Evolutionary conservation across 192 early-diverging fungal genomes (phyloP).

Genomic region (Mortierella antarctica): DNA sequence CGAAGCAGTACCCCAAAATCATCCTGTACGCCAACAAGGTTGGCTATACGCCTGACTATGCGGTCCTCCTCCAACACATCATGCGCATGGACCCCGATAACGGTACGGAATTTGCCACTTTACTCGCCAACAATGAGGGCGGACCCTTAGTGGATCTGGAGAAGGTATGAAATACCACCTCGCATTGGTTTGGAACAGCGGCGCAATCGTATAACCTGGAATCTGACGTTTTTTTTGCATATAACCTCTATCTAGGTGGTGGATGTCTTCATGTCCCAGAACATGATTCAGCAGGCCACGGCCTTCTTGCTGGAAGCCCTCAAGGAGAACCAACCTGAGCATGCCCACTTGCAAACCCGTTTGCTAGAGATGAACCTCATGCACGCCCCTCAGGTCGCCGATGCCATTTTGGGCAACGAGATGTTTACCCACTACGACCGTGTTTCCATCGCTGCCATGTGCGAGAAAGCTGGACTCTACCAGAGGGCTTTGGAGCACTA

Average conservation of each 20-base stretch:
- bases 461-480: constrained; percentile 98
- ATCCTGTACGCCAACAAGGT: constrained; percentile 95
- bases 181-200: too few relatives aligned
- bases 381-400: constrained; percentile 97
- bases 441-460: constrained; percentile 88
- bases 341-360: constrained; percentile 92
- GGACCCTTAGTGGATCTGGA: constrained; percentile 89
- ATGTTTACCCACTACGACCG: constrained; percentile 98
- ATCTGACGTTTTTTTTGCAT: not conserved
- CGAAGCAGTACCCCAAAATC: constrained; percentile 96
- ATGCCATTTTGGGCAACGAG: constrained; percentile 96
- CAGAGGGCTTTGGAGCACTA: constrained; percentile 98
- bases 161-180: constrained; percentile 39
- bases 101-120: constrained; percentile 91
- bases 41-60: constrained; percentile 93
- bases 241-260: constrained; percentile 68
- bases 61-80: constrained; percentile 89
- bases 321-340: constrained; percentile 92
- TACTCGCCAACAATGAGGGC: constrained; percentile 85
- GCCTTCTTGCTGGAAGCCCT: constrained; percentile 96
- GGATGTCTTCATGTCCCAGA: constrained; percentile 91
- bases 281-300: constrained; percentile 96
- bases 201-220: too few relatives aligned
- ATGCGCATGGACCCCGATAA: constrained; percentile 93
- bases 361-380: constrained; percentile 98